Evolutionary conservation across 495 filamentous ascomycete species (phyloP).

Genomic region (Acidiella bohemica): DNA sequence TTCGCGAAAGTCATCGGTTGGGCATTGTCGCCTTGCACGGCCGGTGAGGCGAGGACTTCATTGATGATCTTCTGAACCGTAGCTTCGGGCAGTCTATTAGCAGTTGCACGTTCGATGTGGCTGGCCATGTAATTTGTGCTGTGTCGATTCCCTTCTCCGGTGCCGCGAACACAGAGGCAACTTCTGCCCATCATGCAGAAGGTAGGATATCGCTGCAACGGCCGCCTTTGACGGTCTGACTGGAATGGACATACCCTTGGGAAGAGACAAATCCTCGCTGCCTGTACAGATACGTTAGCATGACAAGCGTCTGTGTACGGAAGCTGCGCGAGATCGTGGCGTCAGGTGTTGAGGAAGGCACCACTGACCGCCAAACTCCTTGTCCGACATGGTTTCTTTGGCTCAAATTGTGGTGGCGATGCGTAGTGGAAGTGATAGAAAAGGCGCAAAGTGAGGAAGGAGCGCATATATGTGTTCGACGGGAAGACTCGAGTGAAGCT

Average conservation of each 20-base stretch:
- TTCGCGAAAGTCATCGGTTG: constrained; percentile 61
- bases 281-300: constrained; percentile 32
- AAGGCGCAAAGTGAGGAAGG: not conserved
- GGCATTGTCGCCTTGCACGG: constrained; percentile 30
- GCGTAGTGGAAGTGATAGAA: not conserved
- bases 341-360: too few species aligned
- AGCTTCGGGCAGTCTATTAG: constrained; percentile 36
- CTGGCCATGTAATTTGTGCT: constrained; percentile 8
- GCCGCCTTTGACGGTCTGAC: too few species aligned
- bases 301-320: too few species aligned
- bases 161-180: too few species aligned
- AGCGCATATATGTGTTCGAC: too few species aligned
- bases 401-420: not conserved
- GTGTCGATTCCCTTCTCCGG: too few species aligned
- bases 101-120: constrained; percentile 6
- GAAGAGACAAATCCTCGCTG: constrained; percentile 85
- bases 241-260: constrained; percentile 71
- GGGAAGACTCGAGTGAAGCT: too few species aligned
- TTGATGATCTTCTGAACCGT: constrained; percentile 96
- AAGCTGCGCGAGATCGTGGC: too few species aligned
- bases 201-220: too few species aligned
- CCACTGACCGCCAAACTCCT: constrained; percentile 54
- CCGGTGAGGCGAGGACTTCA: constrained; percentile 61
- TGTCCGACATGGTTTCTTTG: constrained; percentile 58
- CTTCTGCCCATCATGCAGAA: too few species aligned